Percentiles rank a stretch among this genome's conserved stretches.
phyloP scores from a whole-genome alignment of 148 eudicot genomes.

The Diospyros lotus region DNA sequence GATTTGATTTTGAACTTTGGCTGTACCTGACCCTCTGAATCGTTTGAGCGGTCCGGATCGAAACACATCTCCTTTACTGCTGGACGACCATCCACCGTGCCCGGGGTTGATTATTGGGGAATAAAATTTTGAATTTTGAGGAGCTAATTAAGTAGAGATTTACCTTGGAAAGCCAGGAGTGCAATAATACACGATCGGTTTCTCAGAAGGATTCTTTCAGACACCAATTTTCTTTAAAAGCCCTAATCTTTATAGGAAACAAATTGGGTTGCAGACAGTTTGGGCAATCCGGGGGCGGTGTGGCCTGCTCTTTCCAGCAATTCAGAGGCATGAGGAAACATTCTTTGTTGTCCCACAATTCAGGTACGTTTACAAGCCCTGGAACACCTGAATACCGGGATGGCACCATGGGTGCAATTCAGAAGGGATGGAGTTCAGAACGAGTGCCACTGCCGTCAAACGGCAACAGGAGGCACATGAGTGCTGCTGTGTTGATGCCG shows the following conservation, averaged over 20 bases:
- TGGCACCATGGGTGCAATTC: conserved; percentile 22
- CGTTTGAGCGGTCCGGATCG: conserved; percentile 12
- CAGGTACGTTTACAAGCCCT: conserved; percentile 46
- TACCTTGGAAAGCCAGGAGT: neutral
- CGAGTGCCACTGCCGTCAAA: conserved; percentile 53
- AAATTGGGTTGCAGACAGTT: conserved; percentile 1
- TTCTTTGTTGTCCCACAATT: conserved; percentile 28
- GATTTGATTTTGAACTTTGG: conserved; percentile 9
- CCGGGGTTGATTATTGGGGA: neutral
- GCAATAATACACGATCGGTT: neutral
- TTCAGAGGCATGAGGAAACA: conserved; percentile 27
- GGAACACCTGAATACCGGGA: conserved; percentile 49
- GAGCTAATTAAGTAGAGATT: neutral
- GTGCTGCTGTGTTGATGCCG: conserved; percentile 55
- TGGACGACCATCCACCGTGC: neutral
- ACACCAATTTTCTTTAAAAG: neutral
- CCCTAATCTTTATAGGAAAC: neutral
- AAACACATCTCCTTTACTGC: neutral
- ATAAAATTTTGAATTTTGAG: neutral
- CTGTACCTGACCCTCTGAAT: conserved; percentile 1
- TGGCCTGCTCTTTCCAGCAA: conserved; percentile 15
- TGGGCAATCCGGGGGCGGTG: conserved; percentile 15
- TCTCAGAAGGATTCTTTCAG: conserved; percentile 4
- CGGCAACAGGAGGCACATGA: conserved; percentile 35
- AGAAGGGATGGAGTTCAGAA: conserved; percentile 82